These are phyloP conservation scores for Plasmodium chabaudi DNA, from an alignment of 169 alveolate genomes.

Conservation along the genomic window DNA sequence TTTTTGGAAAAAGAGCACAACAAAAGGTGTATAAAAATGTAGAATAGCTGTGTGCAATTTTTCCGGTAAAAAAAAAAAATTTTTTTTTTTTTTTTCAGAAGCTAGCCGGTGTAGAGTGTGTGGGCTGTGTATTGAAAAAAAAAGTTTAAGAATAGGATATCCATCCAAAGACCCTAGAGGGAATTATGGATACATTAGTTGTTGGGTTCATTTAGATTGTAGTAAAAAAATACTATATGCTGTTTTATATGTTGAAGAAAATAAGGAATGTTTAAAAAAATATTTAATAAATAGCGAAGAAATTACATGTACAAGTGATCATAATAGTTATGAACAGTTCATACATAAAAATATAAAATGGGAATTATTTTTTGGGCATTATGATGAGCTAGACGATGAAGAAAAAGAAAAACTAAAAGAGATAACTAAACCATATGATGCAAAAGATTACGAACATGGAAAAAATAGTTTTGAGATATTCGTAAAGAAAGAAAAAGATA, in stretches of 20 bases:
- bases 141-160: conserved; percentile 68
- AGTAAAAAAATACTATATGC: conserved; percentile 66
- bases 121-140: conserved; percentile 60
- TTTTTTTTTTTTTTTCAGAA: conserved; percentile 30
- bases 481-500: conserved; percentile 52
- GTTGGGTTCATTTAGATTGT: conserved; percentile 80
- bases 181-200: conserved; percentile 75
- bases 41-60: not conserved
- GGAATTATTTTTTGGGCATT: conserved; percentile 61
- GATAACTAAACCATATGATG: conserved; percentile 22
- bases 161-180: conserved; percentile 80
- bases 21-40: not conserved
- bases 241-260: conserved; percentile 34
- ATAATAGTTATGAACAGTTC: conserved; percentile 19
- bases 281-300: conserved; percentile 24
- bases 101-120: conserved; percentile 76
- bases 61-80: not conserved
- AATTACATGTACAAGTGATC: not conserved
- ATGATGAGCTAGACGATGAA: conserved; percentile 50
- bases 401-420: conserved; percentile 35
- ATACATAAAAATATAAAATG: conserved; percentile 50
- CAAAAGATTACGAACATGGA: conserved; percentile 8
- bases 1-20: not conserved
- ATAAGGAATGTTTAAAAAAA: conserved; percentile 17
- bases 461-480: conserved; percentile 33